These are phyloP conservation scores for Quercus variabilis DNA, from an alignment of 306 rosid species.

Conservation along the genomic window DNA sequence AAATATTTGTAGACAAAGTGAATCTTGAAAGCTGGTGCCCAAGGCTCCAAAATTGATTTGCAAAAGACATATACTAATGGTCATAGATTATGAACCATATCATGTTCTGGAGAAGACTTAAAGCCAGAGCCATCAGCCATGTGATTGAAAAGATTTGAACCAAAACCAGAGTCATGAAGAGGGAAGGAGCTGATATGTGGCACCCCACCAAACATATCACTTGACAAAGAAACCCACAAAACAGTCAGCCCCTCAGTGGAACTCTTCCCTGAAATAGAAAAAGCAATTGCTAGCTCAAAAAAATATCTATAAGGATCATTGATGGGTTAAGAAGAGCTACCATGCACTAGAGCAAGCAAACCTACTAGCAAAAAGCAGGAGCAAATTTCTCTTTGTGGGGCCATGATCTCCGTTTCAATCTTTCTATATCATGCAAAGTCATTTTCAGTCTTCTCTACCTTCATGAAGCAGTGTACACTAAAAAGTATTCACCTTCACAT, in stretches of 20 bases:
- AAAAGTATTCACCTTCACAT: constrained; percentile 11
- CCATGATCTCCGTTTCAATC: neutral
- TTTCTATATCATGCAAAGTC: constrained; percentile 16
- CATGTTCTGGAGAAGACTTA: constrained; percentile 10
- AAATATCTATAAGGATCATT: neutral
- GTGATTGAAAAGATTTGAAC: constrained; percentile 32
- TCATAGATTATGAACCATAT: constrained; percentile 10
- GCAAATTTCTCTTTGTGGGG: neutral
- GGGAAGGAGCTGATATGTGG: neutral
- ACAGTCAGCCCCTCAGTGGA: neutral
- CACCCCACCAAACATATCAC: constrained; percentile 14
- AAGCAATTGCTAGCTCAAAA: constrained; percentile 6
- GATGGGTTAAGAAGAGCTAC: constrained; percentile 4
- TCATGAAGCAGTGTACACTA: constrained; percentile 4
- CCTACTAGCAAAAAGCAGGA: constrained; percentile 16
- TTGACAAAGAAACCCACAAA: constrained; percentile 10
- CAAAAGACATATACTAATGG: neutral
- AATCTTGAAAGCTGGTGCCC: neutral
- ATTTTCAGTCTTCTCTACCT: constrained; percentile 22
- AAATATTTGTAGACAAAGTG: neutral
- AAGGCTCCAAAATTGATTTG: constrained; percentile 1
- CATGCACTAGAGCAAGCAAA: constrained; percentile 14
- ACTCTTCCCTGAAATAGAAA: constrained; percentile 11
- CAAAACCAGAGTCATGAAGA: constrained; percentile 9
- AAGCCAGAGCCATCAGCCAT: constrained; percentile 23